These are phyloP conservation scores for Pyronema domesticum DNA, from an alignment of 495 filamentous ascomycete species.

Conservation along the genomic window DNA sequence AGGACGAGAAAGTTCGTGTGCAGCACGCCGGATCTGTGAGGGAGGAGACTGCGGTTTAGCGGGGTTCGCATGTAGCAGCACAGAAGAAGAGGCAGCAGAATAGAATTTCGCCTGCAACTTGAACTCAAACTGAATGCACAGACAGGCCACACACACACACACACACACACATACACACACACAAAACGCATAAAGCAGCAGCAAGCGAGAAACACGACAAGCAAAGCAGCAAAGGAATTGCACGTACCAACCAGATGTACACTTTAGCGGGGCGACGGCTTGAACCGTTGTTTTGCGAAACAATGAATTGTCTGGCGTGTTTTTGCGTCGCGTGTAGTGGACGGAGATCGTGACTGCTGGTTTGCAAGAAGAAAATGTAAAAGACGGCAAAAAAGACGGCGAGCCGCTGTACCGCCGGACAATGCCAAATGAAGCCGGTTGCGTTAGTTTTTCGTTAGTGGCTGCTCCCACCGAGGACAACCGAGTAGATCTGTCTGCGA, in stretches of 20 bases:
- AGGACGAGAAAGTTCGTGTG: background rate
- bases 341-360: slow-evolving; percentile 5
- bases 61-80: background rate
- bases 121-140: background rate
- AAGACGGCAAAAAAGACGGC: too few species aligned
- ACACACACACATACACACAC: too few species aligned
- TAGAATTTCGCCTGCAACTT: background rate
- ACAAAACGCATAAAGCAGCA: too few species aligned
- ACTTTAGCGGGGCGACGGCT: too few species aligned
- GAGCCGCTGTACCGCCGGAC: slow-evolving; percentile 3
- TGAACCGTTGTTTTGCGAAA: background rate
- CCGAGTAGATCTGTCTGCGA: background rate
- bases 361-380: background rate
- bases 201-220: too few species aligned
- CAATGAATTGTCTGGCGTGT: background rate
- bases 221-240: slow-evolving; percentile 1
- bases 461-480: slow-evolving; percentile 1
- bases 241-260: background rate
- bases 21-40: background rate
- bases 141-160: too few species aligned
- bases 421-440: background rate
- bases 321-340: background rate
- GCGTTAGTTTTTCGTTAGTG: slow-evolving; percentile 3
- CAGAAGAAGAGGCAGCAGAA: background rate
- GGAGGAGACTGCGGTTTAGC: slow-evolving; percentile 1